Evolutionary conservation across 2,329 filamentous ascomycete genomes (phyloP).

Genomic region (Davidsoniella australis): DNA sequence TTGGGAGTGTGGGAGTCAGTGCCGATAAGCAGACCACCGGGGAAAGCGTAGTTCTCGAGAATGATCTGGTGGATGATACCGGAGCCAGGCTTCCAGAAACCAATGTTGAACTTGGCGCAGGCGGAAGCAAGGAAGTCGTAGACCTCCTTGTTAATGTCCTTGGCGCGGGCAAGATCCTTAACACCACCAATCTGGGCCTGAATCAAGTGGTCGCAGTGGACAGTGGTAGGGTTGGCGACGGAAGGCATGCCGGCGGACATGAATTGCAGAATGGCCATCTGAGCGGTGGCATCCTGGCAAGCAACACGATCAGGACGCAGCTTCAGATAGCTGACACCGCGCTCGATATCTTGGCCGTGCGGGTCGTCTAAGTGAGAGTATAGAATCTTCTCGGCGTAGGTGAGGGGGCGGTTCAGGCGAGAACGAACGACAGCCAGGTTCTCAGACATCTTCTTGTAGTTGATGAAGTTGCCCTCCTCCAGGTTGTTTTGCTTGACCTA

Average conservation of each 20-base stretch:
- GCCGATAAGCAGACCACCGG: slow-evolving; percentile 91
- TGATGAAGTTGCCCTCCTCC: slow-evolving; percentile 94
- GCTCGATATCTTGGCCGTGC: slow-evolving; percentile 88
- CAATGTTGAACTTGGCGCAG: slow-evolving; percentile 98
- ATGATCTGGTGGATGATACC: slow-evolving; percentile 99
- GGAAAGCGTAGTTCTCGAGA: slow-evolving; percentile 98
- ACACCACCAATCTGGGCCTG: slow-evolving; percentile 86
- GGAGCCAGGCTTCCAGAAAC: slow-evolving; percentile 97
- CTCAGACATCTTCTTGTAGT: slow-evolving; percentile 99
- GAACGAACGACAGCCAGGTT: slow-evolving; percentile 81
- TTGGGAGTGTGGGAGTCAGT: slow-evolving; percentile 98
- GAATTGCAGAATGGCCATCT: slow-evolving; percentile 99
- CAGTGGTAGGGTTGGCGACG: slow-evolving; percentile 84
- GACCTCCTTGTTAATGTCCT: slow-evolving; percentile 95
- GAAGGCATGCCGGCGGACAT: slow-evolving; percentile 96
- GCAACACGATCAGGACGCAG: slow-evolving; percentile 93
- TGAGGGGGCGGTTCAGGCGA: slow-evolving; percentile 82
- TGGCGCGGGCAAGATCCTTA: slow-evolving; percentile 83
- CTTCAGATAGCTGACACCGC: slow-evolving; percentile 89
- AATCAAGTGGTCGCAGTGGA: slow-evolving; percentile 99
- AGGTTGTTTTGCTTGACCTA: slow-evolving; percentile 87
- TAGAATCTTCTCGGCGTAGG: slow-evolving; percentile 94
- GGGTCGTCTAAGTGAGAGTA: slow-evolving; percentile 98
- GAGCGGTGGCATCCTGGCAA: slow-evolving; percentile 97
- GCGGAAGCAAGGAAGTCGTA: slow-evolving; percentile 91